A percentile compares a stretch with the other conserved stretches of the same genome.
Evolutionary conservation across 352 stramenopile species (phyloP).

Genomic region (Peronospora belbahrii): DNA sequence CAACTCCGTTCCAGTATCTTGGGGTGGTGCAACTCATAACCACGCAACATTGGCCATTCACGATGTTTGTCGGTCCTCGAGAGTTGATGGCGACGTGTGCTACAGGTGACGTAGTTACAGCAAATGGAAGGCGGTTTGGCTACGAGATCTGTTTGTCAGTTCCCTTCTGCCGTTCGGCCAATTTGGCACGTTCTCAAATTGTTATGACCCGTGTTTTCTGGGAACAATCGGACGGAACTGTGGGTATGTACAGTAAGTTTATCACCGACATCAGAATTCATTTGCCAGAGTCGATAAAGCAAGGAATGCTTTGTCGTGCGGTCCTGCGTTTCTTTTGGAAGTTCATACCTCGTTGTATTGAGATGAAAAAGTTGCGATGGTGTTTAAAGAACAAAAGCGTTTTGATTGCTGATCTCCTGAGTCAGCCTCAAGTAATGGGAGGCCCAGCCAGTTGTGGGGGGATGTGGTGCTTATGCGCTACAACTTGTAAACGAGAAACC

Average conservation of each 20-base stretch:
- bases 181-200: constrained; percentile 14
- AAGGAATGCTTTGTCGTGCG: constrained; percentile 15
- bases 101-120: constrained; percentile 16
- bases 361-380: constrained; percentile 24
- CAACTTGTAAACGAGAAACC: constrained; percentile 1
- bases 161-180: constrained; percentile 1
- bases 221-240: constrained; percentile 18
- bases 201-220: constrained; percentile 22
- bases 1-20: constrained; percentile 16
- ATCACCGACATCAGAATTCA: constrained; percentile 15
- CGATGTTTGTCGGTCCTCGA: constrained; percentile 17
- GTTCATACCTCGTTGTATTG: constrained; percentile 22
- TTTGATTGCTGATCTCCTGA: constrained; percentile 2
- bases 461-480: constrained; percentile 4
- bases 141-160: constrained; percentile 24
- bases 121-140: constrained; percentile 15
- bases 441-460: constrained; percentile 10
- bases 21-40: constrained; percentile 14
- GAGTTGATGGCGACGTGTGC: constrained; percentile 14
- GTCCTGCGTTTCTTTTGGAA: constrained; percentile 24
- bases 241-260: constrained; percentile 24
- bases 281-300: constrained; percentile 15
- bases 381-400: constrained; percentile 16
- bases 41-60: constrained; percentile 19
- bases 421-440: constrained; percentile 7